A percentile compares a stretch with the other conserved stretches of the same genome.
phyloP scores from a whole-genome alignment of 805 yeast genomes.

The Tetrapisispora nanseiensis region DNA sequence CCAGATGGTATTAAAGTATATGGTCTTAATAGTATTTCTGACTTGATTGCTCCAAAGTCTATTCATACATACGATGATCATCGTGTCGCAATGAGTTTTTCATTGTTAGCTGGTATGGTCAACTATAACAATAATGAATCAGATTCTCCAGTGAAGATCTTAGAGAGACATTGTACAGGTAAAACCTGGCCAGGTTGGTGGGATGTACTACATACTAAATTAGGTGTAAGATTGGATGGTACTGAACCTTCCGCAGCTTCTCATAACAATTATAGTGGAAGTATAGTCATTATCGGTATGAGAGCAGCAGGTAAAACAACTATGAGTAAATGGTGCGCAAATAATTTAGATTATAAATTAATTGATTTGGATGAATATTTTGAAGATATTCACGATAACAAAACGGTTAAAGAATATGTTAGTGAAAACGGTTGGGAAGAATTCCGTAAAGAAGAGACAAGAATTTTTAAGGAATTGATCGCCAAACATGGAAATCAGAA shows the following conservation, averaged over 20 bases:
- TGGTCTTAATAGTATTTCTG: slow-evolving; percentile 45
- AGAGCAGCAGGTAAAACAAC: slow-evolving; percentile 96
- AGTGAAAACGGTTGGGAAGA: slow-evolving; percentile 74
- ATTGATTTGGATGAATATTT: slow-evolving; percentile 70
- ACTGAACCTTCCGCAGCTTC: slow-evolving; percentile 37
- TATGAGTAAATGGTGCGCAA: slow-evolving; percentile 69
- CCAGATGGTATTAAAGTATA: slow-evolving; percentile 87
- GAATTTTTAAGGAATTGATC: slow-evolving; percentile 40
- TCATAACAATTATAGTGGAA: slow-evolving; percentile 15
- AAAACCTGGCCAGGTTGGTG: slow-evolving; percentile 99
- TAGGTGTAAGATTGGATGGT: slow-evolving; percentile 64
- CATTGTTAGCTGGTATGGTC: slow-evolving; percentile 71
- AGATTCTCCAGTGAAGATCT: slow-evolving; percentile 48
- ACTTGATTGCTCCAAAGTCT: slow-evolving; percentile 52
- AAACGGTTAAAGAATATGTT: slow-evolving; percentile 51
- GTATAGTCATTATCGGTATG: slow-evolving; percentile 87
- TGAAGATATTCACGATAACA: slow-evolving; percentile 38
- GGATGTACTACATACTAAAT: slow-evolving; percentile 72
- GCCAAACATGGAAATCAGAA: slow-evolving; percentile 35
- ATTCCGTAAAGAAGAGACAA: slow-evolving; percentile 62
- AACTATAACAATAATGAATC: slow-evolving; percentile 5
- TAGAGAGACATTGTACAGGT: slow-evolving; percentile 86
- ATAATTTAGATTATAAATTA: slow-evolving; percentile 52
- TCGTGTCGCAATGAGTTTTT: slow-evolving; percentile 96
- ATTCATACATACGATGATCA: slow-evolving; percentile 86